Base-by-base conservation (phyloP, 352 stramenopile species). In the Peronospora farinosa region DNA sequence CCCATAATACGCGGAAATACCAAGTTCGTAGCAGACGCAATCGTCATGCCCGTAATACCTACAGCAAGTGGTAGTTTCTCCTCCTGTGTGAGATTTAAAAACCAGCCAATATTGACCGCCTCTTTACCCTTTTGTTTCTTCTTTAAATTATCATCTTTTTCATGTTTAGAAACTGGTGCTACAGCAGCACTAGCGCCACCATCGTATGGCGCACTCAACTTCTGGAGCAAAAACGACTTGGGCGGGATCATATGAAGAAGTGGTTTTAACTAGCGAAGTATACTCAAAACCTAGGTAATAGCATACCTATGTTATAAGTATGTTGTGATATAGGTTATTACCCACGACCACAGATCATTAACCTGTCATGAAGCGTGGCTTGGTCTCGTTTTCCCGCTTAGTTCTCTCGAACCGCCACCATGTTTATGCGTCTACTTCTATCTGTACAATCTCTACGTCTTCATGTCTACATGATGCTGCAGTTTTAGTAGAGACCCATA, bases 1-100 rank as follows among this genome's bases (percentile, higher is more conserved):
- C 86, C 87, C 69, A 96, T 92, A 45, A 96, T 78, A 17, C 81
- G 78, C 11, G 87, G 87, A 57, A 95, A 95, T 19, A 93, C 59
- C 19, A 96, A 65, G 56, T 96, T 96, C 56, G 87, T 95, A 21
- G 72, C 74, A 19, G 84, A 95, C 17, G 83, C 86, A 12, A 93
- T 65, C 11, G 77, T 77, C 74, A 96, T 85, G 40, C 84, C 87
- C 12, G 82, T 58, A 35, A 94, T 71, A 16, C 84, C 85, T 13
- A 78, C 50, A 12, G 70, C 61, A 19, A 96, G 62, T 41, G 65
- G 74, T 48, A 74, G 53, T 64, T 72, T 78, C 60, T 93, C 79
- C 32, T 89, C 69, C 47, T 72, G 72, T 28, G 69, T 79, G 52
- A 93, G 74, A 27, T 48, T 67, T 11, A 84, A 44, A 51, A 93